Base-by-base conservation (phyloP, 2,329 filamentous ascomycete genomes). In the Xylaria sp. region DNA sequence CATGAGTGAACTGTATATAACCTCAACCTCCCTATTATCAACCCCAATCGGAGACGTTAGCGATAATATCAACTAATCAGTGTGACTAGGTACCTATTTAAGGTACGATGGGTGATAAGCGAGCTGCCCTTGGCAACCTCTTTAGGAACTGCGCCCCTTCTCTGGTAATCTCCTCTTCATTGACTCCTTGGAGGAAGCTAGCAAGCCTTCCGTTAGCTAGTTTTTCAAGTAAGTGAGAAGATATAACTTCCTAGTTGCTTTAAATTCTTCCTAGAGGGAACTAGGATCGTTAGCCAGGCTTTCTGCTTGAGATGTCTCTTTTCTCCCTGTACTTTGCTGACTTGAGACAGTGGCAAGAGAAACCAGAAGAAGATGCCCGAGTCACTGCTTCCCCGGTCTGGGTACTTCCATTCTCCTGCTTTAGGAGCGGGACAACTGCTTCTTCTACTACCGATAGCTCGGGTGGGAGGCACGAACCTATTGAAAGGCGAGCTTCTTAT, bases 1-100 rank as follows among this genome's bases (percentile, higher is more conserved):
- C 16, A 40, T 18, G 16, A 16, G 37, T 40, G 16, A 40, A 40
- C 10, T 40, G 16, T 12, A 40, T 18, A 40, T 18, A 40, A 18
- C 16, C 13, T 40, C 16, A 40, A 18, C 37, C 37, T 25, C 40
- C 27, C 16, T n/a, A 5, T 21, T 50, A 10, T 21, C 13, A 42
- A 27, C 27, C 53, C 66, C 57, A 69, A 65, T 69, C 63, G 63
- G 66, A 62, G 54, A 29, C 29, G 27, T 55, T 68, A 68, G 66
- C 66, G 57, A 18, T 25, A 50, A 23, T 32, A 18, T 37, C 21
- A 13, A 35, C 58, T 42, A 62, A 58, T 62, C 23, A 48, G 29
- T 16, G 10, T 21, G 44, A 6, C 32, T 40, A 32, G n/a, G 23
- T 29, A 12, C 50, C 32, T 10, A 48, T 25, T 27, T 23, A 51